Evolutionary conservation across 805 yeast genomes (phyloP).

Genomic region (Cyberlindnera suaveolens): DNA sequence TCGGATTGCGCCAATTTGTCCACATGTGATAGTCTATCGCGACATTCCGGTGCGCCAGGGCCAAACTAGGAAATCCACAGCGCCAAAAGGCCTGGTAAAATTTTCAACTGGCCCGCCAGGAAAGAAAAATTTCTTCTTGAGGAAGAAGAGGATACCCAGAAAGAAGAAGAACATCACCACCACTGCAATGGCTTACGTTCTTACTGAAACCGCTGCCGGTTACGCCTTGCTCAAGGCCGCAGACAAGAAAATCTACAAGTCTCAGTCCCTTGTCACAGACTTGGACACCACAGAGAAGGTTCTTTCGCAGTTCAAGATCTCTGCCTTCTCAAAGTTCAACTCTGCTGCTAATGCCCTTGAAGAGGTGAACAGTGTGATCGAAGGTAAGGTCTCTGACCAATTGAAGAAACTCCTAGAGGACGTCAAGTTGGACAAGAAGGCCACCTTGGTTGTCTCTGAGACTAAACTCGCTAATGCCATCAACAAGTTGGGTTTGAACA

Average conservation of each 20-base stretch:
- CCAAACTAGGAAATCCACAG: no score
- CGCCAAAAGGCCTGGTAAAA: neutral
- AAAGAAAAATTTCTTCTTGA: slow-evolving; percentile 6
- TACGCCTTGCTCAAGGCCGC: slow-evolving; percentile 96
- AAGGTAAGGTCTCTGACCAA: slow-evolving; percentile 87
- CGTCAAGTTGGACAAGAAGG: slow-evolving; percentile 72
- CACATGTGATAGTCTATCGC: no score
- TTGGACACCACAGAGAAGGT: slow-evolving; percentile 80
- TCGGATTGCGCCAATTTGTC: no score
- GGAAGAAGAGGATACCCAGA: neutral
- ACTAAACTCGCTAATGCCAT: slow-evolving; percentile 94
- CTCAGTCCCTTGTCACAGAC: slow-evolving; percentile 66
- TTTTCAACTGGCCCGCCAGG: neutral
- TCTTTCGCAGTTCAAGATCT: slow-evolving; percentile 83
- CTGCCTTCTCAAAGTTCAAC: slow-evolving; percentile 90
- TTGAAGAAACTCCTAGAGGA: slow-evolving; percentile 72
- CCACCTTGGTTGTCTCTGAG: slow-evolving; percentile 87
- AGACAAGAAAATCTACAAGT: slow-evolving; percentile 94
- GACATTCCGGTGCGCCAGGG: no score
- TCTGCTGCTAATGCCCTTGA: slow-evolving; percentile 95
- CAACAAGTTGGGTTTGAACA: slow-evolving; percentile 86
- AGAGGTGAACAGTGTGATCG: slow-evolving; percentile 87
- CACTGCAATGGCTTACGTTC: slow-evolving; percentile 67
- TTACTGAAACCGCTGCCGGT: slow-evolving; percentile 98
- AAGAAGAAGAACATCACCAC: neutral